Base-by-base conservation (phyloP, 441 rosid genomes). In the Theobroma grandiflorum region DNA sequence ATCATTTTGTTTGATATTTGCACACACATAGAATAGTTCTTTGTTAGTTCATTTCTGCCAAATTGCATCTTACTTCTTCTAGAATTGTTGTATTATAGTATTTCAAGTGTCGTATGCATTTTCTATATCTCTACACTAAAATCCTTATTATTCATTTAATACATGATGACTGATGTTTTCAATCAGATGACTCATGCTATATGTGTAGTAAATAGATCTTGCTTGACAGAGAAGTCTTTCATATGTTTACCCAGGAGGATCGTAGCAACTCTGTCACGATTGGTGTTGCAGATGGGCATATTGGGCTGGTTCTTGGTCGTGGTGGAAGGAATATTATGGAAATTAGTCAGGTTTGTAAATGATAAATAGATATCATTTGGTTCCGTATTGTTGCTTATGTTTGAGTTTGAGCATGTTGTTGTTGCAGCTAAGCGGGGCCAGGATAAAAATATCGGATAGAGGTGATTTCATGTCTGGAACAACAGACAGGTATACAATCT, bases 381-480 rank as follows among this genome's bases (percentile, higher is more conserved):
- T 78, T 73, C 77, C 67, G 10, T 63, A 33, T 16, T 67, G 10
- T 45, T 26, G 26, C 38, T 45, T 18, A 22, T n/a, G 38, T 59
- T 57, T 79, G 61, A 83, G 52, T n/a, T 37, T 42, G 64, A 71
- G 66, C 33, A 10, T 52, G 64, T 64, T 77, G 50, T 72, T 76
- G 49, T 72, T 71, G 80, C 95, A 97, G 99, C 90, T 88, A 68
- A 97, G 92, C 37, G 98, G 99, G 77, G 97, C 99, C 72, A 88
- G 95, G 86, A 89, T 97, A 78, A 97, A 97, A 82, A 92, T 97
- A 86, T 97, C 99, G 38, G 99, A 97, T 76, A 84, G 97, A 85
- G 99, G 99, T 0, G 99, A 97, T 87, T 97, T 94, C 91, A 83
- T 97, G 84, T 85, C 99, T 68, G 99, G 99, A 85, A 97, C 99